Percentiles rank a stretch among this genome's conserved stretches.
Evolutionary conservation across 2,329 filamentous ascomycete species (phyloP).

Genomic region (Monosporascus sp.): DNA sequence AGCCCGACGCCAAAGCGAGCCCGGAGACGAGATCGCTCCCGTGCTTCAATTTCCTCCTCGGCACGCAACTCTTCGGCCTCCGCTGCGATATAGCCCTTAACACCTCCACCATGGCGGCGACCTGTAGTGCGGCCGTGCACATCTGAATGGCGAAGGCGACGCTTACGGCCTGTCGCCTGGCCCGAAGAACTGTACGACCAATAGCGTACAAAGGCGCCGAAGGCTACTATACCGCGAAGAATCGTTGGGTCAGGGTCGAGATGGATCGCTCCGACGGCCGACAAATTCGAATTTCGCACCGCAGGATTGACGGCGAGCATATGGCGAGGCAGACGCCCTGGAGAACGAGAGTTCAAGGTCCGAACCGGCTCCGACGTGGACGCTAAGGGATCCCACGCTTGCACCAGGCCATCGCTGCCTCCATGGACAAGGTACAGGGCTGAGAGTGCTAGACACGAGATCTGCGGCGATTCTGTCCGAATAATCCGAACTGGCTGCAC

Average conservation of each 20-base stretch:
- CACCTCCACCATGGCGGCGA: slow-evolving; percentile 57
- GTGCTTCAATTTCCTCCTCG: slow-evolving; percentile 61
- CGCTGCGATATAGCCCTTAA: slow-evolving; percentile 79
- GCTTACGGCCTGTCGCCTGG: slow-evolving; percentile 70
- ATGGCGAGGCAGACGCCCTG: slow-evolving; percentile 74
- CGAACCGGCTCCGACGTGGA: slow-evolving; percentile 73
- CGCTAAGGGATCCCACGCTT: slow-evolving; percentile 92
- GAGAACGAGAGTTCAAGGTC: slow-evolving; percentile 81
- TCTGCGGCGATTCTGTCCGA: slow-evolving; percentile 82
- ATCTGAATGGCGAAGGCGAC: slow-evolving; percentile 66
- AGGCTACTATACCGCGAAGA: slow-evolving; percentile 78
- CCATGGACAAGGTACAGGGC: slow-evolving; percentile 88
- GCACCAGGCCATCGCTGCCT: slow-evolving; percentile 89
- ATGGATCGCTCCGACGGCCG: slow-evolving; percentile 75
- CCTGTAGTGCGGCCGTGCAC: slow-evolving; percentile 44
- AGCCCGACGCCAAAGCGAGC: slow-evolving; percentile 82
- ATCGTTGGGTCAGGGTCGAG: slow-evolving; percentile 84
- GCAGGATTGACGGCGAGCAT: slow-evolving; percentile 48
- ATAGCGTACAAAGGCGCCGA: slow-evolving; percentile 82
- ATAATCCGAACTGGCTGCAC: slow-evolving; percentile 74
- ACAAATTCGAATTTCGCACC: slow-evolving; percentile 66
- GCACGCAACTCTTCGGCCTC: slow-evolving; percentile 75
- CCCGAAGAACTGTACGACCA: slow-evolving; percentile 90
- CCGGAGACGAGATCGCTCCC: slow-evolving; percentile 65
- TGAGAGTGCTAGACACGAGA: slow-evolving; percentile 77